A percentile compares a stretch with the other conserved stretches of the same genome.
Evolutionary conservation across 495 filamentous ascomycete genomes (phyloP).

Genomic region (Bryoglossum gracile): DNA sequence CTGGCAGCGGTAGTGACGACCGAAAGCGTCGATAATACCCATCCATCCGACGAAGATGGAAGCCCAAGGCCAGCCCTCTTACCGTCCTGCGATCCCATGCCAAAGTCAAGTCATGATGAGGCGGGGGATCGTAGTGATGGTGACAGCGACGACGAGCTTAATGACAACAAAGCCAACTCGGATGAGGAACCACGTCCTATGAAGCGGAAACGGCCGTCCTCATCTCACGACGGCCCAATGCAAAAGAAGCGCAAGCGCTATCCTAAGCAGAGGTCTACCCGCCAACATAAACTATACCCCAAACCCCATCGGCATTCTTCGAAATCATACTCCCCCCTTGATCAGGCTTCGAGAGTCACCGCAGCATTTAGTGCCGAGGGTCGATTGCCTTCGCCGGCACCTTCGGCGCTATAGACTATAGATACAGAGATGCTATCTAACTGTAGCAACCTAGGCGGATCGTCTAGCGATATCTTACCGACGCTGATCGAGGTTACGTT

Average conservation of each 20-base stretch:
- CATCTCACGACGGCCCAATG: slow-evolving; percentile 12
- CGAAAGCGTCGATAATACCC: slow-evolving; percentile 3
- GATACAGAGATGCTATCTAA: slow-evolving; percentile 5
- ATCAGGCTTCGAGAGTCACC: slow-evolving; percentile 11
- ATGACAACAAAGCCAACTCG: slow-evolving; percentile 1
- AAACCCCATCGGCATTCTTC: slow-evolving; percentile 1
- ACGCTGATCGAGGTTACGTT: not conserved
- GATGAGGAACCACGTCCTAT: slow-evolving; percentile 12
- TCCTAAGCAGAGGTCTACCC: slow-evolving; percentile 11
- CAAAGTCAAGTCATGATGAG: slow-evolving; percentile 6
- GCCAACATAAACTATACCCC: slow-evolving; percentile 4
- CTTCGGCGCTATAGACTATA: slow-evolving; percentile 8
- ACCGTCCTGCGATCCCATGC: not conserved
- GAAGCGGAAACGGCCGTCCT: slow-evolving; percentile 14
- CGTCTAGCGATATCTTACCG: not conserved
- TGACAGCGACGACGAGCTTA: slow-evolving; percentile 11
- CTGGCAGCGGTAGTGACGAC: not conserved
- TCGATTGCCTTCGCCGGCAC: slow-evolving; percentile 10
- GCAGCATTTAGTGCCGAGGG: slow-evolving; percentile 3
- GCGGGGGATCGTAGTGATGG: not conserved
- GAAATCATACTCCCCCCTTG: slow-evolving; percentile 9
- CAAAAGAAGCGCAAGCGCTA: slow-evolving; percentile 11
- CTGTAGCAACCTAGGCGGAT: not conserved
- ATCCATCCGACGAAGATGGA: slow-evolving; percentile 4
- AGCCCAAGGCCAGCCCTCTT: not conserved